Conservation (phyloP, 2,329 filamentous ascomycete species). For the Ciborinia camelliae region DNA sequence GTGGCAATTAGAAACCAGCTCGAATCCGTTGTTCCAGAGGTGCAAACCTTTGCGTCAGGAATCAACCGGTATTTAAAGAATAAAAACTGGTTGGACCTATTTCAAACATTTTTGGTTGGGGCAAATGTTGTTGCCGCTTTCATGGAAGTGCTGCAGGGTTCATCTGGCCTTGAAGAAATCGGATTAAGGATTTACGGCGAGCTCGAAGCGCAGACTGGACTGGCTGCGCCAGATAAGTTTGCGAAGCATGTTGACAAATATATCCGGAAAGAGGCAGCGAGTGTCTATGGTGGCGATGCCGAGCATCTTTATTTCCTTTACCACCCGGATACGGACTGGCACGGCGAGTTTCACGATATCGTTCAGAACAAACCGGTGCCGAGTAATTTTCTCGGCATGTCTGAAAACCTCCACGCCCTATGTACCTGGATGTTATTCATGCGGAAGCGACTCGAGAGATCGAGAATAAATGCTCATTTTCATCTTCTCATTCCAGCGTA, state of each 20-base stretch:
- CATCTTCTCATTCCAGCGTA: slow-evolving; percentile 44
- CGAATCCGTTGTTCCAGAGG: slow-evolving; percentile 16
- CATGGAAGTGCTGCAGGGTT: slow-evolving; percentile 19
- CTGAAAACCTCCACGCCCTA: slow-evolving; percentile 42
- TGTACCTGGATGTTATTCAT: slow-evolving; percentile 41
- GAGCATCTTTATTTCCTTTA: slow-evolving; percentile 44
- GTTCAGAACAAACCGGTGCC: slow-evolving; percentile 39
- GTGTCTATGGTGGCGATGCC: slow-evolving; percentile 21
- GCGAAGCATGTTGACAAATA: slow-evolving; percentile 23
- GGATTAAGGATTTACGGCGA: slow-evolving; percentile 18
- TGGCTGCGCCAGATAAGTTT: slow-evolving; percentile 22
- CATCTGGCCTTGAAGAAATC: slow-evolving; percentile 14
- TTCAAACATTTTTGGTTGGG: slow-evolving; percentile 17
- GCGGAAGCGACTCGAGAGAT: slow-evolving; percentile 27
- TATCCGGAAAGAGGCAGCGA: slow-evolving; percentile 20
- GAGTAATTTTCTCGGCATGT: slow-evolving; percentile 42
- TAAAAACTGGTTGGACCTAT: slow-evolving; percentile 16
- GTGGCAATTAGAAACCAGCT: slow-evolving; percentile 18
- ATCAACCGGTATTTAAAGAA: slow-evolving; percentile 20
- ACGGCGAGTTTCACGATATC: slow-evolving; percentile 42
- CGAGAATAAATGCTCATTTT: slow-evolving; percentile 33
- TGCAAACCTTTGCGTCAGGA: slow-evolving; percentile 16
- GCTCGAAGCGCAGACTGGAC: slow-evolving; percentile 22
- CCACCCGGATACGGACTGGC: slow-evolving; percentile 44
- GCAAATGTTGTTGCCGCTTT: slow-evolving; percentile 19